Percentiles rank a stretch among this genome's conserved stretches.
phyloP scores from a whole-genome alignment of 441 rosid species.

The Pelargonium exstipulatum region DNA sequence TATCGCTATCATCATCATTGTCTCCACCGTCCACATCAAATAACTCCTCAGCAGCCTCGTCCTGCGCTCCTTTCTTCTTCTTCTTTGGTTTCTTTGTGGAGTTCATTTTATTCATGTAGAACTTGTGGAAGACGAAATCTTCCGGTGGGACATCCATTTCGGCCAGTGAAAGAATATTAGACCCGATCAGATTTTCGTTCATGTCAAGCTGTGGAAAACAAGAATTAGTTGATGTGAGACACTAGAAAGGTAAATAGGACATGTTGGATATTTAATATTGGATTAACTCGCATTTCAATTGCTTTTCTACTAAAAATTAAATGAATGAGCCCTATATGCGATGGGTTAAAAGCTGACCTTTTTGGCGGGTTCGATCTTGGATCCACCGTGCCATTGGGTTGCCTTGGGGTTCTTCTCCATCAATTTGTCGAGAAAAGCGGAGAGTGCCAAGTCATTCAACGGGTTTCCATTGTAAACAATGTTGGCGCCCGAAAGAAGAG shows the following conservation, averaged over 20 bases:
- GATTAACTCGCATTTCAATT: too few relatives aligned
- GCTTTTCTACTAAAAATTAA: too few relatives aligned
- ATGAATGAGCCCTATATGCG: too few relatives aligned
- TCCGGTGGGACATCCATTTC: constrained; percentile 87
- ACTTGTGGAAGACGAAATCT: constrained; percentile 84
- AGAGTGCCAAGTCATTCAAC: constrained; percentile 60
- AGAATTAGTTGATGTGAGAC: background rate
- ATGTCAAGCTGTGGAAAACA: constrained; percentile 56
- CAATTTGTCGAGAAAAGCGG: constrained; percentile 88
- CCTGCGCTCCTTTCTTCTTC: constrained; percentile 66
- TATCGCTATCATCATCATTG: constrained; percentile 64
- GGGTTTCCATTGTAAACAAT: constrained; percentile 93
- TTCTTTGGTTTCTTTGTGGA: constrained; percentile 59
- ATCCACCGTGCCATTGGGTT: constrained; percentile 89
- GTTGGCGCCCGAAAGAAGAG: constrained; percentile 78
- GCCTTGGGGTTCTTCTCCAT: constrained; percentile 96
- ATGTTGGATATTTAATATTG: too few relatives aligned
- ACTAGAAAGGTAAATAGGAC: background rate
- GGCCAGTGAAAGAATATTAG: constrained; percentile 72
- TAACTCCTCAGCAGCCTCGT: constrained; percentile 67
- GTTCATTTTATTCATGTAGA: constrained; percentile 72
- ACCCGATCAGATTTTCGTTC: constrained; percentile 66
- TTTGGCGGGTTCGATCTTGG: constrained; percentile 92
- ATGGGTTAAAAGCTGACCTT: constrained; percentile 41
- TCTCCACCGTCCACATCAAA: constrained; percentile 51